phyloP scores from a whole-genome alignment of 345 rosid species.

The Camelina neglecta region DNA sequence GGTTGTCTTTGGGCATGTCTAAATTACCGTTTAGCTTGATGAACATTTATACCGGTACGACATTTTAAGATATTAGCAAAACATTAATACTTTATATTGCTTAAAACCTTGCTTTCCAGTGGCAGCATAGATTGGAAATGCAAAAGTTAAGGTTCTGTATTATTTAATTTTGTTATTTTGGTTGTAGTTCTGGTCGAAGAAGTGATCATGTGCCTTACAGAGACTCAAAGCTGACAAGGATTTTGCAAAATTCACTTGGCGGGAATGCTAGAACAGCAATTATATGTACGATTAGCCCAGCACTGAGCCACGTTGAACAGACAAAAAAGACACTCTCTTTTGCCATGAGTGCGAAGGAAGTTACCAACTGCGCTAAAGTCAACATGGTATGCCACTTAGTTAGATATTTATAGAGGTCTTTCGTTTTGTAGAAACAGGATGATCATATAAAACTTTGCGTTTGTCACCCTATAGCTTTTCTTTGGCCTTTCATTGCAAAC shows the following conservation, averaged over 20 bases:
- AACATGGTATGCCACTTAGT: constrained; percentile 70
- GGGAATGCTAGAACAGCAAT: constrained; percentile 98
- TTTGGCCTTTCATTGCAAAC: constrained; percentile 7
- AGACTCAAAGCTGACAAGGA: constrained; percentile 95
- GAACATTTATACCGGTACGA: constrained; percentile 4
- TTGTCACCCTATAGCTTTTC: not conserved
- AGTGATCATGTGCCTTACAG: constrained; percentile 83
- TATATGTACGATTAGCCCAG: constrained; percentile 95
- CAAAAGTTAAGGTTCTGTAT: constrained; percentile 5
- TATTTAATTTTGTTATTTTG: constrained; percentile 30
- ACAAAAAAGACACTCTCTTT: constrained; percentile 85
- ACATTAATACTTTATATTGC: not conserved
- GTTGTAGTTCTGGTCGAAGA: constrained; percentile 75
- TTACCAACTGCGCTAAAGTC: constrained; percentile 84
- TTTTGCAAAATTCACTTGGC: constrained; percentile 95
- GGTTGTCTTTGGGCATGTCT: constrained; percentile 29
- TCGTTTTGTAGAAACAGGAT: not conserved
- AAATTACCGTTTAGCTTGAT: constrained; percentile 14
- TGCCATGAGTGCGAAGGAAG: constrained; percentile 95
- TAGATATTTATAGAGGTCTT: not conserved
- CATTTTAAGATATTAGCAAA: constrained; percentile 11
- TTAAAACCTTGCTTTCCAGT: constrained; percentile 8
- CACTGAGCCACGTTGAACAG: constrained; percentile 90
- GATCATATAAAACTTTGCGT: not conserved
- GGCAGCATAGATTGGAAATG: constrained; percentile 13